Evolutionary conservation across 208 protist genomes (phyloP).

Genomic region (Trypanosoma cruzi): DNA sequence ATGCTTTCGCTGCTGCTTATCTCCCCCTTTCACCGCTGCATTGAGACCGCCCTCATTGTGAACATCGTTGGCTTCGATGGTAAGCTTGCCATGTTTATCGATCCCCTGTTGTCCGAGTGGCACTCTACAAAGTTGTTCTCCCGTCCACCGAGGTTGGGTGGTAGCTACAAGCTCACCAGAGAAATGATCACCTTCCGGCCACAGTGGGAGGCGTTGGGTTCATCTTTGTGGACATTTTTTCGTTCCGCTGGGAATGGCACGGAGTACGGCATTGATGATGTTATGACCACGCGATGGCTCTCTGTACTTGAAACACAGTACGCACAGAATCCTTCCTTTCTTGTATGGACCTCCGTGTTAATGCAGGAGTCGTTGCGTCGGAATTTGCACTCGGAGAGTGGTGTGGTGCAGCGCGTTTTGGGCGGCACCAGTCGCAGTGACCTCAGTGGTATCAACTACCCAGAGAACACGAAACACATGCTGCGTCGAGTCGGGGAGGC

Average conservation of each 20-base stretch:
- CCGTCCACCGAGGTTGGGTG: constrained; percentile 52
- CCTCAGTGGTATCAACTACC: constrained; percentile 13
- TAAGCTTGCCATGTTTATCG: constrained; percentile 69
- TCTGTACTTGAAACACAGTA: constrained; percentile 11
- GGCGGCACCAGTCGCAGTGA: neutral
- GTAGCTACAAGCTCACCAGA: constrained; percentile 36
- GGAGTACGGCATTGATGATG: constrained; percentile 9
- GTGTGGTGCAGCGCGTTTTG: neutral
- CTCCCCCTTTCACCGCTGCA: constrained; percentile 84
- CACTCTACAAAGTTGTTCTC: constrained; percentile 76
- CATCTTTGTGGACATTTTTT: constrained; percentile 56
- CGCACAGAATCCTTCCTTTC: neutral
- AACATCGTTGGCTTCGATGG: constrained; percentile 81
- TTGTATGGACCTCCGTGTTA: constrained; percentile 22
- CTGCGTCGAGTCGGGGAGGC: constrained; percentile 57
- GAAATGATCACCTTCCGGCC: constrained; percentile 31
- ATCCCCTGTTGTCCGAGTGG: constrained; percentile 82
- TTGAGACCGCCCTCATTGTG: constrained; percentile 80
- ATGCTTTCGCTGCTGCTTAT: constrained; percentile 65
- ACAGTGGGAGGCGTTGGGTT: constrained; percentile 45
- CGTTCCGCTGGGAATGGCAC: constrained; percentile 32
- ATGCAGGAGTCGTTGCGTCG: constrained; percentile 2
- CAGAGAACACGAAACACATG: constrained; percentile 8
- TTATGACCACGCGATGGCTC: constrained; percentile 23
- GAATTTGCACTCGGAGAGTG: neutral